Evolutionary conservation across 495 filamentous ascomycete genomes (phyloP).

Genomic region (Podospora sp.): DNA sequence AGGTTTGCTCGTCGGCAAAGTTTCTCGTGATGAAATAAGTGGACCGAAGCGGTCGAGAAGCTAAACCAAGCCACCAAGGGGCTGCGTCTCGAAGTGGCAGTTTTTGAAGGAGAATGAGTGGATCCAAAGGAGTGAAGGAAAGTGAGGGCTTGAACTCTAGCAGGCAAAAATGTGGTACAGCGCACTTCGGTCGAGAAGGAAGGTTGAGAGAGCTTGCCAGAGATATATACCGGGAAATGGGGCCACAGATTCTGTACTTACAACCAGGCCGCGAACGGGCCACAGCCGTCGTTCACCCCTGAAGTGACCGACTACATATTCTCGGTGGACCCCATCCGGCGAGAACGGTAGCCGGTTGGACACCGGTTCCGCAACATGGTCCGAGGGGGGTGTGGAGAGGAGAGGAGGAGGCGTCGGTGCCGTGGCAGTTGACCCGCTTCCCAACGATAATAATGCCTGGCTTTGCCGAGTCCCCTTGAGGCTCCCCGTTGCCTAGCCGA

Average conservation of each 20-base stretch:
- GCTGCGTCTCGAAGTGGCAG: neutral
- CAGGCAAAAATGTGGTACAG: neutral
- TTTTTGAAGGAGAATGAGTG: neutral
- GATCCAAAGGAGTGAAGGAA: neutral
- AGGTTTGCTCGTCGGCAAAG: neutral
- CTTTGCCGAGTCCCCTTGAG: neutral
- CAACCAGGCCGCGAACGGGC: neutral
- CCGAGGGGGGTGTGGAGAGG: neutral
- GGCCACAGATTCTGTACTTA: neutral
- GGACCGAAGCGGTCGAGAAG: neutral
- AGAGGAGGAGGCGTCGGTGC: neutral
- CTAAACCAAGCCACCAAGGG: neutral
- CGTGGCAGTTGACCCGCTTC: neutral
- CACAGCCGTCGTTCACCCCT: neutral
- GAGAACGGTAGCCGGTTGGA: neutral
- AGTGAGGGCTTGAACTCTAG: constrained; percentile 11
- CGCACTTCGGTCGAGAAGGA: neutral
- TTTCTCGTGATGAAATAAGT: neutral
- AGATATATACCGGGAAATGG: neutral
- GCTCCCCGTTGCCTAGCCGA: neutral
- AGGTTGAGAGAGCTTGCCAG: neutral
- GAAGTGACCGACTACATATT: neutral
- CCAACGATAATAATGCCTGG: no score
- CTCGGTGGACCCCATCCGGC: neutral
- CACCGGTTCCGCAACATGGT: neutral